phyloP scores from a whole-genome alignment of 208 protist genomes.

The Acanthamoeba triangularis region DNA sequence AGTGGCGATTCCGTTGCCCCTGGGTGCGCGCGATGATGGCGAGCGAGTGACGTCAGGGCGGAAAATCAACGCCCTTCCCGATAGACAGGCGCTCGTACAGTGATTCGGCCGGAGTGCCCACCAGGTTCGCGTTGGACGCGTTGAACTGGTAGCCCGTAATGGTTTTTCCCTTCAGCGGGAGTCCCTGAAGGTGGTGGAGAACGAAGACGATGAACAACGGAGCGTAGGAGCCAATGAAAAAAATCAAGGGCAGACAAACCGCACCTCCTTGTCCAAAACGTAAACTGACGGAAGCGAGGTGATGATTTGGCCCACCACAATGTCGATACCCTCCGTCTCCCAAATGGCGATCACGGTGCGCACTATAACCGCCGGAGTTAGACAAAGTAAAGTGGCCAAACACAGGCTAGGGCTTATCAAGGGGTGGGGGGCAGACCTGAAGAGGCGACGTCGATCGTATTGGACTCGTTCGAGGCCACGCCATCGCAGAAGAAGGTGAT shows the following conservation, averaged over 20 bases:
- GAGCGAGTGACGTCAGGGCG: neutral
- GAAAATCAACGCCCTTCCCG: neutral
- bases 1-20: constrained; percentile 29
- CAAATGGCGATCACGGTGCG: constrained; percentile 42
- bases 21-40: neutral
- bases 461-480: constrained; percentile 1
- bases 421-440: neutral
- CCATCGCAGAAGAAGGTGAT: constrained; percentile 67
- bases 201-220: neutral
- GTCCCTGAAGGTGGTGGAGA: neutral
- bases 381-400: no score
- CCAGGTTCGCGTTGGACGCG: neutral
- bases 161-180: neutral
- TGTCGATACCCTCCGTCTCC: constrained; percentile 35
- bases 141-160: constrained; percentile 28
- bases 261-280: constrained; percentile 15
- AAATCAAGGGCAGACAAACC: neutral
- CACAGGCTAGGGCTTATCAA: neutral
- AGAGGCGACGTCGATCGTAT: constrained; percentile 16
- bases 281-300: constrained; percentile 14
- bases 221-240: neutral
- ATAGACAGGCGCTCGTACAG: neutral
- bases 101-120: neutral
- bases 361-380: neutral
- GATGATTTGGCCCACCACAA: neutral